Evolutionary conservation across 176 grass and related monocot genomes (phyloP).

Genomic region (Oryza glumipatula): DNA sequence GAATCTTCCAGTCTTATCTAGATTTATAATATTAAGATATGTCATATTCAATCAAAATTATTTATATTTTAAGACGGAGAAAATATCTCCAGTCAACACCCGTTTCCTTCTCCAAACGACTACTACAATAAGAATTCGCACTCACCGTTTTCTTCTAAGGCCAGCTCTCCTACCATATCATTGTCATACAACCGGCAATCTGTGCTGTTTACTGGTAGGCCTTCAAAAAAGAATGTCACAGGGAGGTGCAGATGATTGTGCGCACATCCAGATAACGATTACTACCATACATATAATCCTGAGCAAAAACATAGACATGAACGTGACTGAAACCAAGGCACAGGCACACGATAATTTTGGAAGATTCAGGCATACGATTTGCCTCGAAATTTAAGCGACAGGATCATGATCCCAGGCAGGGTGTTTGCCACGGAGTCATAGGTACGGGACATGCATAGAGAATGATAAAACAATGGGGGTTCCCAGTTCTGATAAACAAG

Average conservation of each 20-base stretch:
- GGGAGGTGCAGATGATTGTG: not conserved
- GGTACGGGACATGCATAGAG: slow-evolving; percentile 19
- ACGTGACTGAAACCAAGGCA: not conserved
- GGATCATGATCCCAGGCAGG: not conserved
- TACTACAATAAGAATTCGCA: no score
- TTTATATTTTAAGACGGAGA: no score
- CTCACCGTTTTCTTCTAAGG: no score
- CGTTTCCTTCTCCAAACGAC: no score
- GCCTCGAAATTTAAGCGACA: slow-evolving; percentile 36
- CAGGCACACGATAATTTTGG: not conserved
- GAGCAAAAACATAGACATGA: not conserved
- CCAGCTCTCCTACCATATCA: no score
- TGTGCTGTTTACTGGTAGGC: not conserved
- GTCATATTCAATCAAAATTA: no score
- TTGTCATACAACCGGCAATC: not conserved
- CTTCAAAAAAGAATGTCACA: not conserved
- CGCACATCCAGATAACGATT: not conserved
- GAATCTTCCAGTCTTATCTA: no score
- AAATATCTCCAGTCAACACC: no score
- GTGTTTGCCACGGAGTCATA: slow-evolving; percentile 25
- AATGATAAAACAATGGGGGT: slow-evolving; percentile 29
- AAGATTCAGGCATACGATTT: slow-evolving; percentile 42
- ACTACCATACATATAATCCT: no score
- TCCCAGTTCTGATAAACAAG: slow-evolving; percentile 5
- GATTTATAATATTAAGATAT: no score